phyloP scores from a whole-genome alignment of 768 basidiomycete genomes.

The Myochromella boudieri region DNA sequence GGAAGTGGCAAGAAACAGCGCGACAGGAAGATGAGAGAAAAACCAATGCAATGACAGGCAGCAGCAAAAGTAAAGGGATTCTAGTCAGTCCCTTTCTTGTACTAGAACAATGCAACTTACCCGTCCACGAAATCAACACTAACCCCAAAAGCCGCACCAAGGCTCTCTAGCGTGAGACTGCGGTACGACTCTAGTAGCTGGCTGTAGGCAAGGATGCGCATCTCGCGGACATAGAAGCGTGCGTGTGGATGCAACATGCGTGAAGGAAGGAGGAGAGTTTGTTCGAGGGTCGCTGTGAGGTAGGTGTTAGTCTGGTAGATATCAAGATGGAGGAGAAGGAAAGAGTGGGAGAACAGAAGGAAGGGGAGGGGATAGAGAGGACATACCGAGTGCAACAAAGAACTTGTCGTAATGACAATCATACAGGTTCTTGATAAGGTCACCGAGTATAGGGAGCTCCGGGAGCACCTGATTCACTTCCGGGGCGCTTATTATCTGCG shows the following conservation, averaged over 20 bases:
- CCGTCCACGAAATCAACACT: conserved; percentile 83
- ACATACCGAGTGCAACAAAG: conserved; percentile 81
- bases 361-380: conserved; percentile 1
- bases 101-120: too few relatives aligned
- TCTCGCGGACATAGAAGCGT: conserved; percentile 89
- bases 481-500: conserved; percentile 77
- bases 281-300: conserved; percentile 77
- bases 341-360: not conserved
- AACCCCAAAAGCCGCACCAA: conserved; percentile 88
- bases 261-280: conserved; percentile 83
- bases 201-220: conserved; percentile 91
- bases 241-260: conserved; percentile 84
- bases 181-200: conserved; percentile 93
- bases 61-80: too few relatives aligned
- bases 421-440: conserved; percentile 84
- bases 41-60: not conserved
- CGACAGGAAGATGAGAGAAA: not conserved
- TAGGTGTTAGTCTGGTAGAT: not conserved
- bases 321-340: not conserved
- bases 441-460: conserved; percentile 78
- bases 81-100: too few relatives aligned
- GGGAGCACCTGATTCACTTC: conserved; percentile 87
- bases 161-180: conserved; percentile 84
- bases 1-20: not conserved
- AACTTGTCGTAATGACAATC: conserved; percentile 95